phyloP scores from a whole-genome alignment of 192 early-diverging fungal genomes.

The Irineochytrium annulatum region DNA sequence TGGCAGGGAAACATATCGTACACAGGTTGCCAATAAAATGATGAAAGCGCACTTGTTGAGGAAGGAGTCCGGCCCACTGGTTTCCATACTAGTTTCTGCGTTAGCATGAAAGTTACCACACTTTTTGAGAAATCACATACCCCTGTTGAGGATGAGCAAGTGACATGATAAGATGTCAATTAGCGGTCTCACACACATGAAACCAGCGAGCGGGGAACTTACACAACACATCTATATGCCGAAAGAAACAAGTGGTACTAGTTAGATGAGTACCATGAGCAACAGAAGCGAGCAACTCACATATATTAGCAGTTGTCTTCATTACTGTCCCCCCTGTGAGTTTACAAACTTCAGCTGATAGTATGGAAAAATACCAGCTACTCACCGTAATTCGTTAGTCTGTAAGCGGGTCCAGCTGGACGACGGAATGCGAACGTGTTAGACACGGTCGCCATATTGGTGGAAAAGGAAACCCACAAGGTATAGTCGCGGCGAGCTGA shows the following conservation, averaged over 20 bases:
- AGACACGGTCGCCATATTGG: too few relatives aligned
- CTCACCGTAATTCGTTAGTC: conserved; percentile 20
- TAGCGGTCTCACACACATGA: conserved; percentile 10
- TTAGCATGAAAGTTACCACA: not conserved
- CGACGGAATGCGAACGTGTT: too few relatives aligned
- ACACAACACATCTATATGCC: not conserved
- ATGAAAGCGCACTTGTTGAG: conserved; percentile 14
- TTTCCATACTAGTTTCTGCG: conserved; percentile 15
- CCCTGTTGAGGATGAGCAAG: not conserved
- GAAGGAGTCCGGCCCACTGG: conserved; percentile 9
- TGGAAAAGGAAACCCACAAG: too few relatives aligned
- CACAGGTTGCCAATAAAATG: conserved; percentile 12
- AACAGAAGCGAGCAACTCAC: conserved; percentile 18
- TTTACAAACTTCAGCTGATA: not conserved
- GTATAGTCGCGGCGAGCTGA: too few relatives aligned
- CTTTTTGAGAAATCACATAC: not conserved
- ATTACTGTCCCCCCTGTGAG: conserved; percentile 3
- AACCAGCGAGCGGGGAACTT: conserved; percentile 3
- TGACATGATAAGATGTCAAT: not conserved
- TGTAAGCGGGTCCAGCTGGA: conserved; percentile 19
- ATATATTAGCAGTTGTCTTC: not conserved
- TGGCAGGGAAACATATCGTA: not conserved
- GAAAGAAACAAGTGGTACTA: not conserved
- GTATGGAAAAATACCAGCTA: not conserved
- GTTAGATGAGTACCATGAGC: not conserved